Evolutionary conservation across 176 grass and related monocot genomes (phyloP).

Genomic region (Thalia dealbata): DNA sequence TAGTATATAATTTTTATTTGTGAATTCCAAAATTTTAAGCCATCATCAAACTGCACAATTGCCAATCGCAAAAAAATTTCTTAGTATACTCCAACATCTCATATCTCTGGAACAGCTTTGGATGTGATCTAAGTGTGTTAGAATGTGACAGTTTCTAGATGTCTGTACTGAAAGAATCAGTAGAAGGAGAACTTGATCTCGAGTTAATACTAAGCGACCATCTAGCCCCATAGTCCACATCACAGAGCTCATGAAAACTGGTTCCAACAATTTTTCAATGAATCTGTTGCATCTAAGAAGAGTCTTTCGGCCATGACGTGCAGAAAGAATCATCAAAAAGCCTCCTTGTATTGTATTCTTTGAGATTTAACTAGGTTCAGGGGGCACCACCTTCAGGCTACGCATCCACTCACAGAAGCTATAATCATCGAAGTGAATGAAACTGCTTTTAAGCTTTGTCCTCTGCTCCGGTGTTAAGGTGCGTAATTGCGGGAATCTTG

Average conservation of each 20-base stretch:
- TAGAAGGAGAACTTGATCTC: neutral
- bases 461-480: constrained; percentile 57
- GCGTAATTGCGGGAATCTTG: constrained; percentile 76
- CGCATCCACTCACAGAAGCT: constrained; percentile 99
- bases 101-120: neutral
- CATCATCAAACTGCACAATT: neutral
- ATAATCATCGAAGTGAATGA: constrained; percentile 79
- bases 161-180: neutral
- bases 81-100: neutral
- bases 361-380: constrained; percentile 57
- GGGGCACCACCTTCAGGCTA: constrained; percentile 82
- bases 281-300: neutral
- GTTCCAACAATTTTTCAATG: neutral
- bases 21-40: constrained; percentile 1
- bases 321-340: neutral
- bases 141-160: neutral
- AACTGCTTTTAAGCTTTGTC: constrained; percentile 73
- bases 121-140: neutral
- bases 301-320: neutral
- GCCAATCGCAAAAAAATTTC: too few species aligned
- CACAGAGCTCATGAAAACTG: neutral
- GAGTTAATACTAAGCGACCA: neutral
- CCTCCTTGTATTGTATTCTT: neutral
- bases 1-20: neutral
- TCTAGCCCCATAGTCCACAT: neutral